These are phyloP conservation scores for Obelidium mucronatum DNA, from an alignment of 192 early-diverging fungal genomes.

Conservation along the genomic window DNA sequence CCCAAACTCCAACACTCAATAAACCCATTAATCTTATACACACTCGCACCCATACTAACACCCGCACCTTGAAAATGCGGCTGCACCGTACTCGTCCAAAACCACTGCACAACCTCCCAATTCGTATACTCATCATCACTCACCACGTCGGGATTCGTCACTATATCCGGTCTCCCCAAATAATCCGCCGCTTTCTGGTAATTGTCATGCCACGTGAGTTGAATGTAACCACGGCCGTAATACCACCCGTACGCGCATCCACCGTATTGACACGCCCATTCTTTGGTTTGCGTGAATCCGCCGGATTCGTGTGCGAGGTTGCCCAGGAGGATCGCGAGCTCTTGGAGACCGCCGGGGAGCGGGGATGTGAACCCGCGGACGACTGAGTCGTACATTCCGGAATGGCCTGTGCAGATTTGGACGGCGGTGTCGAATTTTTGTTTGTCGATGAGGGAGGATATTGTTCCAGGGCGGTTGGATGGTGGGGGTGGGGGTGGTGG, in stretches of 20 bases:
- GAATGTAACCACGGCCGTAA: slow-evolving; percentile 29
- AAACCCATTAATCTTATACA: slow-evolving; percentile 7
- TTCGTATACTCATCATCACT: slow-evolving; percentile 1
- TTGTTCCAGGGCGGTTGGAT: not conserved
- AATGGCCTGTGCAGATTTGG: not conserved
- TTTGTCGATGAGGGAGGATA: not conserved
- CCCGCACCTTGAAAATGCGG: not conserved
- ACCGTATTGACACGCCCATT: not conserved
- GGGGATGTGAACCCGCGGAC: not conserved
- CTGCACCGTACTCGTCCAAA: slow-evolving; percentile 12
- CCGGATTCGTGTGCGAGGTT: slow-evolving; percentile 21
- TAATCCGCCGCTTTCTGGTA: slow-evolving; percentile 16
- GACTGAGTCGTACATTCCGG: not conserved
- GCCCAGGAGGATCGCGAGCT: slow-evolving; percentile 1
- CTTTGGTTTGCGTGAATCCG: not conserved
- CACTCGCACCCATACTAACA: slow-evolving; percentile 6
- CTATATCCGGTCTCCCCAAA: not conserved
- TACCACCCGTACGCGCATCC: slow-evolving; percentile 1
- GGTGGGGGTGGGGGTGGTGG: not conserved
- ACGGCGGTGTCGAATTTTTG: not conserved
- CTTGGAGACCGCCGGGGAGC: not conserved
- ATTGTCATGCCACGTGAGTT: slow-evolving; percentile 17
- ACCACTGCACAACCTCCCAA: slow-evolving; percentile 24
- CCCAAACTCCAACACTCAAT: slow-evolving; percentile 17
- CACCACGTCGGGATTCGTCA: slow-evolving; percentile 8